phyloP scores from a whole-genome alignment of 176 grass and related monocot genomes.

The Poa pratensis region DNA sequence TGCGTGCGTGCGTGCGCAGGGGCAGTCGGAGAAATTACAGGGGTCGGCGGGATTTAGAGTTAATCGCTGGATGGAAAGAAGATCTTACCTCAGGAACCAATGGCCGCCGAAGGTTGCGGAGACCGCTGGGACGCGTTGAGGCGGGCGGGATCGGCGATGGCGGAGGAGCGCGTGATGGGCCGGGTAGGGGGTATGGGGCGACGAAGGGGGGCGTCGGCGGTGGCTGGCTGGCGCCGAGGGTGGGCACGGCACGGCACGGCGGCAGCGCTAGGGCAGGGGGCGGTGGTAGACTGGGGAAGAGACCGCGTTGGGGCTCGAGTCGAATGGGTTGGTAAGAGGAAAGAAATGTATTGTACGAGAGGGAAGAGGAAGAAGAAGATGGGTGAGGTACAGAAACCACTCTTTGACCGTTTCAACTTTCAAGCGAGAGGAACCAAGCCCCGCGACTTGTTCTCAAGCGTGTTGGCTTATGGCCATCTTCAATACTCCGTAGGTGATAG shows the following conservation, averaged over 20 bases:
- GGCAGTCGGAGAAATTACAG: background rate
- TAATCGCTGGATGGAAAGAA: background rate
- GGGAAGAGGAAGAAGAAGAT: background rate
- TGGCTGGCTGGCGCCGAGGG: background rate
- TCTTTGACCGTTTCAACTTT: too few species aligned
- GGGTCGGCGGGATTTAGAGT: background rate
- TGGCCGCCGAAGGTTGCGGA: background rate
- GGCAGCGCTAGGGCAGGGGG: constrained; percentile 11
- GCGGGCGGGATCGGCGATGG: background rate
- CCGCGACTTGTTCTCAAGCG: too few species aligned
- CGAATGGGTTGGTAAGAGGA: too few species aligned
- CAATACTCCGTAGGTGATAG: too few species aligned
- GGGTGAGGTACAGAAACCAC: too few species aligned
- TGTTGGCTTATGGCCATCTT: too few species aligned
- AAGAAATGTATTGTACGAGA: background rate
- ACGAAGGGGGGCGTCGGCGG: background rate
- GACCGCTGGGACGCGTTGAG: background rate
- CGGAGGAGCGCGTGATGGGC: background rate
- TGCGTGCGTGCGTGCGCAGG: background rate
- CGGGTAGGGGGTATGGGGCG: background rate
- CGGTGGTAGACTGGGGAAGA: background rate
- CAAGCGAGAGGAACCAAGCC: too few species aligned
- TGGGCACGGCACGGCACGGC: background rate
- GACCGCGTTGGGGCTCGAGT: constrained; percentile 17
- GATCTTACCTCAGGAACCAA: background rate